A percentile compares a stretch with the other conserved stretches of the same genome.
Evolutionary conservation across 192 early-diverging fungal species (phyloP).

Genomic region (Backusella tuberculispora): DNA sequence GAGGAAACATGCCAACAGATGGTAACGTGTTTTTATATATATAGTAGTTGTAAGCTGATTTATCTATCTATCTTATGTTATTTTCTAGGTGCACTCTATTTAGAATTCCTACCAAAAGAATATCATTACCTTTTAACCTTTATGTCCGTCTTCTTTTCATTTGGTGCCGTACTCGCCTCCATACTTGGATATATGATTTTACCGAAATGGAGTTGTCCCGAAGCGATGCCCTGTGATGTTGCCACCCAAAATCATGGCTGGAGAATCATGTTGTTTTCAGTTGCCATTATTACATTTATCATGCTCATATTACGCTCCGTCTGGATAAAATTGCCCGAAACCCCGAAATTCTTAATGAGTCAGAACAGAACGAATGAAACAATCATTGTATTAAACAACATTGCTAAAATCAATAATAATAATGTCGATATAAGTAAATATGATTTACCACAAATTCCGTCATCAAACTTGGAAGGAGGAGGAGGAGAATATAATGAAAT

Average conservation of each 20-base stretch:
- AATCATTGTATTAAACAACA: conserved; percentile 66
- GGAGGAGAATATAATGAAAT: conserved; percentile 28
- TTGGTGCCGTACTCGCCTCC: conserved; percentile 77
- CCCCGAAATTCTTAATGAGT: conserved; percentile 78
- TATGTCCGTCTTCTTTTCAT: conserved; percentile 83
- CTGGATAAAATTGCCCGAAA: conserved; percentile 74
- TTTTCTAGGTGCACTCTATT: conserved; percentile 72
- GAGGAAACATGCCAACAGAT: conserved; percentile 66
- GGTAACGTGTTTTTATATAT: conserved; percentile 37
- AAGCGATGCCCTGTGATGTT: conserved; percentile 52
- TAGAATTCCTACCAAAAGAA: conserved; percentile 82
- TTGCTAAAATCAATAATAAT: conserved; percentile 66
- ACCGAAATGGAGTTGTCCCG: conserved; percentile 70
- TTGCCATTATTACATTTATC: conserved; percentile 61
- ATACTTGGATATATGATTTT: conserved; percentile 65
- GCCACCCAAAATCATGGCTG: conserved; percentile 73
- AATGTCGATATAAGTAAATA: conserved; percentile 17
- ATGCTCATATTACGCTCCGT: conserved; percentile 76
- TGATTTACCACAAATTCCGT: conserved; percentile 25
- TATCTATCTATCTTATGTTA: not conserved
- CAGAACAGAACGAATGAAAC: conserved; percentile 67
- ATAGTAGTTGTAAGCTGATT: not conserved
- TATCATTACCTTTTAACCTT: conserved; percentile 83
- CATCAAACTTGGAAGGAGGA: conserved; percentile 24
- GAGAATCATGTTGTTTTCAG: conserved; percentile 71